Evolutionary conservation across 2,329 filamentous ascomycete species (phyloP), one percentile per base, ranked within the genome.

Genomic region (Plenodomus lindquistii): DNA sequence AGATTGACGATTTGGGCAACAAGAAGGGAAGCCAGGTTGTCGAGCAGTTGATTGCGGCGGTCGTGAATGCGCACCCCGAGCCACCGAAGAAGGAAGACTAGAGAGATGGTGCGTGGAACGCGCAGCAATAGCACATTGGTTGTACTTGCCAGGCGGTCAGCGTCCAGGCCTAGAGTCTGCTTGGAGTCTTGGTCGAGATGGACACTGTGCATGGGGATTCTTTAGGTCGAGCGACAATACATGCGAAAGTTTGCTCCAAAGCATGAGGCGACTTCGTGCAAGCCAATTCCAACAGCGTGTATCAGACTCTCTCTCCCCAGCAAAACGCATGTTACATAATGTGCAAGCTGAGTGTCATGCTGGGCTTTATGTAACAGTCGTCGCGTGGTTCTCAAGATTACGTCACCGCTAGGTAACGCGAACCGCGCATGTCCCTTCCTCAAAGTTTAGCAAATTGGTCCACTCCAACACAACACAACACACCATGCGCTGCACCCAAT

Each of bases 11-110:
- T 46, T 85, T 90, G 27, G 93, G 92, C 54, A 83, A 88, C 74
- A 88, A 91, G 80, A 85, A 84, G 57, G 89, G 91, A 69, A 81
- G 82, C 58, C 82, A 88, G 71, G 92, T 99, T 16, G 81, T 97
- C 43, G 84, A 89, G 60, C 87, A 95, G 69, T 78, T 99, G 59
- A 82, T 97, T 60, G 82, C 84, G 57, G 90, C 89, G n/a, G 90
- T 97, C 31, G 87, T 90, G 60, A 86, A 93, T 56, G 87, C 93
- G 55, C 86, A 91, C 74, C 88, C 92, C 13, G 81, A 88, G 55
- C 81, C 83, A 29, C 83, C 83, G 24, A 77, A 80, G 48, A 54
- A 50, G 40, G 51, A 55, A 47, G 48, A 52, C 4, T 55, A 54
- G 24, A 22, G 16, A 13, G 18, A 7, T 6, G 22, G 22, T 5